These are phyloP conservation scores for Trypanosoma rangeli DNA, from an alignment of 208 protist species.

Conservation along the genomic window DNA sequence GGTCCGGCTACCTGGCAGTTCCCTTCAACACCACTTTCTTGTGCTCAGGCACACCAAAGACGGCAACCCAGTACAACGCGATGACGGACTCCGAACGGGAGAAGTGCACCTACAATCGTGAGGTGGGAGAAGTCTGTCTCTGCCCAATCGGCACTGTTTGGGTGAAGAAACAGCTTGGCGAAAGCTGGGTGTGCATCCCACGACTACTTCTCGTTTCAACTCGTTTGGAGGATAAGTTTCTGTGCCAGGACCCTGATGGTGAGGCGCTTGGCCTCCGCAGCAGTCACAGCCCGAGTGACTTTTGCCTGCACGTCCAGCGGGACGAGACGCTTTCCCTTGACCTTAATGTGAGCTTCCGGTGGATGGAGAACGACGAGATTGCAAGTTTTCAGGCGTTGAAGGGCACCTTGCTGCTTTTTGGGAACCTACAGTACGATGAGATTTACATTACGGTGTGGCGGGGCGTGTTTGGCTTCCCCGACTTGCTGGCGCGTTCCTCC, in stretches of 20 bases:
- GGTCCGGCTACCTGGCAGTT: slow-evolving; percentile 2
- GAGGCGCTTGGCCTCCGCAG: slow-evolving; percentile 34
- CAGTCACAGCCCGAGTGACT: slow-evolving; percentile 27
- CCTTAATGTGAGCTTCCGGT: slow-evolving; percentile 23
- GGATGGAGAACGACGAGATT: slow-evolving; percentile 25
- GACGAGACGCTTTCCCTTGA: slow-evolving; percentile 21
- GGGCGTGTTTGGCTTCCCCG: slow-evolving; percentile 5
- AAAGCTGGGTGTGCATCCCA: slow-evolving; percentile 1
- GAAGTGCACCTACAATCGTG: slow-evolving; percentile 4
- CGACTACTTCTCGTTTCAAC: slow-evolving; percentile 30
- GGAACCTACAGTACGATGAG: slow-evolving; percentile 3
- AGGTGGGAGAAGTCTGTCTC: slow-evolving; percentile 22
- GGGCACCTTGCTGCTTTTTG: neutral
- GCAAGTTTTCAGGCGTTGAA: neutral
- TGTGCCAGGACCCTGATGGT: slow-evolving; percentile 38
- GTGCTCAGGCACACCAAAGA: neutral
- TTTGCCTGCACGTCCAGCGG: slow-evolving; percentile 29
- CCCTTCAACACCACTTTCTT: neutral
- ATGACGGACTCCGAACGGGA: neutral
- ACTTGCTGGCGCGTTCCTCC: neutral
- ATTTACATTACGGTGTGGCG: slow-evolving; percentile 1
- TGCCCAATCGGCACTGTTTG: slow-evolving; percentile 32
- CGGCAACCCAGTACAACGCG: neutral
- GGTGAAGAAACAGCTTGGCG: neutral
- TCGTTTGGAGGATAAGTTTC: slow-evolving; percentile 21